A percentile compares a stretch with the other conserved stretches of the same genome.
Evolutionary conservation across 2,329 filamentous ascomycete species (phyloP).

Genomic region (Cucurbitaria berberidis): DNA sequence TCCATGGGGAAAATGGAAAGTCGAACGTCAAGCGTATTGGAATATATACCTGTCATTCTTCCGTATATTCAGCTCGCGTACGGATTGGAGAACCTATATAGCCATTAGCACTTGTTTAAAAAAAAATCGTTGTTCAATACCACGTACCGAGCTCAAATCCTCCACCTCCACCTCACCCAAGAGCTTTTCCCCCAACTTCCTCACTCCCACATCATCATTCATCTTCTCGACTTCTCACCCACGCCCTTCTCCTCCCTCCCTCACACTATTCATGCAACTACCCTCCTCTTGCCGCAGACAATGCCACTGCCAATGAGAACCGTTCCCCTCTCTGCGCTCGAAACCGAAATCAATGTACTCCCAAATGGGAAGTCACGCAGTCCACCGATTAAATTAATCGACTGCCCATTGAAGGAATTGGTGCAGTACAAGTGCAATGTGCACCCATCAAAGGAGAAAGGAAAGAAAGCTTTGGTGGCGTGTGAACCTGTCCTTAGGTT

Average conservation of each 20-base stretch:
- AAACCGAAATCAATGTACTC: conserved; percentile 58
- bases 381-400: conserved; percentile 57
- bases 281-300: not conserved
- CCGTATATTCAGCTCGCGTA: conserved; percentile 36
- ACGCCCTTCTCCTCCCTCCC: conserved; percentile 5
- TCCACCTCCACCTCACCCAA: conserved; percentile 49
- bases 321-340: conserved; percentile 61
- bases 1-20: no score
- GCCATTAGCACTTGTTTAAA: not conserved
- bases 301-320: conserved; percentile 64
- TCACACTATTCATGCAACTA: not conserved
- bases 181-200: conserved; percentile 60
- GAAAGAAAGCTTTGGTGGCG: conserved; percentile 52
- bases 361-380: conserved; percentile 61
- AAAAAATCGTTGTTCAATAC: not conserved
- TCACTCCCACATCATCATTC: conserved; percentile 40
- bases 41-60: conserved; percentile 12
- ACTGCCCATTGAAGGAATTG: conserved; percentile 65
- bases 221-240: conserved; percentile 14
- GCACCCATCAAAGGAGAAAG: conserved; percentile 43
- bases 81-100: conserved; percentile 49
- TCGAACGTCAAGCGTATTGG: not conserved
- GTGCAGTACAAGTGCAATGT: conserved; percentile 68
- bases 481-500: conserved; percentile 65
- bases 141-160: conserved; percentile 38